These are phyloP conservation scores for Hydnomerulius pinastri DNA, from an alignment of 768 basidiomycete genomes.

Conservation along the genomic window DNA sequence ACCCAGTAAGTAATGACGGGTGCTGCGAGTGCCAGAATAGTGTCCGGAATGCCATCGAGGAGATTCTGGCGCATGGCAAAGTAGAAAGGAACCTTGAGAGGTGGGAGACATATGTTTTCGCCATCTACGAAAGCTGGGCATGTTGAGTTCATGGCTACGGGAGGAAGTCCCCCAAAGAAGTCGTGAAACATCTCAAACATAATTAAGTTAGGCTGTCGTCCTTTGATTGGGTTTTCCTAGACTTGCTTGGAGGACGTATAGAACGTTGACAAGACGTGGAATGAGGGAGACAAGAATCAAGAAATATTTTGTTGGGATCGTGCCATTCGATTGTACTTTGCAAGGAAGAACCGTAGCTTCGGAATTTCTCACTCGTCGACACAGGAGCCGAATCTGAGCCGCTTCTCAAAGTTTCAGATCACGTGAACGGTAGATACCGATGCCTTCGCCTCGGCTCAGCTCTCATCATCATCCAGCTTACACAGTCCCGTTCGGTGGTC, in stretches of 20 bases:
- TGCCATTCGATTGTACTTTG: neutral
- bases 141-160: constrained; percentile 35
- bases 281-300: neutral
- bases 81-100: constrained; percentile 53
- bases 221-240: neutral
- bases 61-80: constrained; percentile 47
- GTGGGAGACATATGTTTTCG: constrained; percentile 38
- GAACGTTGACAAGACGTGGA: neutral
- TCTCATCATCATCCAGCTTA: no score
- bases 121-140: constrained; percentile 36
- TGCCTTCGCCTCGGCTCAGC: no score
- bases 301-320: neutral
- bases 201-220: neutral
- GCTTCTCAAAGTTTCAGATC: neutral
- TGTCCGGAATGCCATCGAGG: constrained; percentile 66
- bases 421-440: neutral
- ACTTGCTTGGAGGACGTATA: neutral
- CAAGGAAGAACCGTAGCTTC: no score
- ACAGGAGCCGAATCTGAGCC: neutral
- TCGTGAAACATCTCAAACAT: constrained; percentile 19
- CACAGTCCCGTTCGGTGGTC: neutral
- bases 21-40: constrained; percentile 64
- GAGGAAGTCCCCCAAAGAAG: constrained; percentile 1
- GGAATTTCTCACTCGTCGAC: neutral
- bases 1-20: constrained; percentile 88